A percentile compares a stretch with the other conserved stretches of the same genome.
These are phyloP conservation scores for Colletotrichum caudatum DNA, from an alignment of 2,329 filamentous ascomycete genomes.

Conservation along the genomic window DNA sequence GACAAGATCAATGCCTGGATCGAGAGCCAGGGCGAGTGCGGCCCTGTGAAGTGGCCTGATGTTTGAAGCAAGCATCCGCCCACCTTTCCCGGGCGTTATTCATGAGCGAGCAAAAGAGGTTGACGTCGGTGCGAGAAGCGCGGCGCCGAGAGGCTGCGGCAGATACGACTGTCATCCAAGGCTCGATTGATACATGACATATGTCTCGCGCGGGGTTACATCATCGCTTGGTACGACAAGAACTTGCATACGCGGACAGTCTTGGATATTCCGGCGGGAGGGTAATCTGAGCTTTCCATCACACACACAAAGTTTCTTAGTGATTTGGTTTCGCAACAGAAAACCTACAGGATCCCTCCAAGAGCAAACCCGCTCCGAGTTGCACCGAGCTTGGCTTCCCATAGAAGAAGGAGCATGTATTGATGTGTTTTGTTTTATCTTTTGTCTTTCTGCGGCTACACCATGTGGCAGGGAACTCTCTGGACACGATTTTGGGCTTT, in stretches of 20 bases:
- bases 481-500: slow-evolving; percentile 26
- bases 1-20: slow-evolving; percentile 57
- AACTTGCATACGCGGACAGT: slow-evolving; percentile 17
- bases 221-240: slow-evolving; percentile 15
- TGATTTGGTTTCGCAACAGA: background rate
- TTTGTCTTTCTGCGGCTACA: background rate
- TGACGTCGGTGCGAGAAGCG: background rate
- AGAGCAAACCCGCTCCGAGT: background rate
- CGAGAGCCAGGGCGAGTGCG: slow-evolving; percentile 52
- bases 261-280: slow-evolving; percentile 6
- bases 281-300: background rate
- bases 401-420: slow-evolving; percentile 20
- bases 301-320: background rate
- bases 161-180: slow-evolving; percentile 25
- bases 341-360: background rate
- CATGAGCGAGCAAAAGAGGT: background rate
- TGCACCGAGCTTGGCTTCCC: background rate
- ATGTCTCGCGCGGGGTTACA: slow-evolving; percentile 25
- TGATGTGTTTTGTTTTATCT: background rate
- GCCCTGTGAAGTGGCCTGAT: slow-evolving; percentile 49
- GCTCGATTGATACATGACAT: slow-evolving; percentile 35
- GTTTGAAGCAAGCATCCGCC: slow-evolving; percentile 18
- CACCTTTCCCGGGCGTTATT: background rate
- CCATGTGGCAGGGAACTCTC: slow-evolving; percentile 1
- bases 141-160: slow-evolving; percentile 7